Percentiles rank a stretch among this genome's conserved stretches.
phyloP scores from a whole-genome alignment of 805 yeast genomes.

The Monosporozyma aerobia region DNA sequence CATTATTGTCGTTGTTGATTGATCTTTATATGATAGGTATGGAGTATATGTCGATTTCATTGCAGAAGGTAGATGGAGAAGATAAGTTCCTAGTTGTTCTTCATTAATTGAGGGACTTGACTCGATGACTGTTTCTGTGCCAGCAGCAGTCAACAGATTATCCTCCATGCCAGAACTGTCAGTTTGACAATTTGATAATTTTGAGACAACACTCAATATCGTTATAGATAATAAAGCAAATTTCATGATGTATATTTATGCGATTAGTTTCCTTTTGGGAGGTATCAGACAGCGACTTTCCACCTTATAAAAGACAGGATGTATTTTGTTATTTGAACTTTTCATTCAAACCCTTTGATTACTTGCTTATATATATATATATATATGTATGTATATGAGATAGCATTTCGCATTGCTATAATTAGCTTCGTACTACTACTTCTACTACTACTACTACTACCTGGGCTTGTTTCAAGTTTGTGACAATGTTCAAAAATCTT shows the following conservation, averaged over 20 bases:
- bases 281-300: not conserved
- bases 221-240: not conserved
- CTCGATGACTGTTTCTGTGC: not conserved
- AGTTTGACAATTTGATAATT: not conserved
- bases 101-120: not conserved
- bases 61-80: conserved; percentile 2
- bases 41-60: conserved; percentile 1
- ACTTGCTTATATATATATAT: too few species aligned
- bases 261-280: not conserved
- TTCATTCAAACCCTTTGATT: too few species aligned
- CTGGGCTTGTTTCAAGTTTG: not conserved
- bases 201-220: not conserved
- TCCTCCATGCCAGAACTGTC: not conserved
- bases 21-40: not conserved
- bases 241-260: not conserved
- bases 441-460: not conserved
- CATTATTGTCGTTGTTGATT: not conserved
- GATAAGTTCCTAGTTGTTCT: not conserved
- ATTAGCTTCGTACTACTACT: not conserved
- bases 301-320: too few species aligned
- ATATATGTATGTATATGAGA: not conserved
- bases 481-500: not conserved
- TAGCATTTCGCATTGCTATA: not conserved
- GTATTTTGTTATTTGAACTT: too few species aligned
- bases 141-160: not conserved